Conservation (phyloP, 2,329 filamentous ascomycete species). For the Lasiodiplodia sp. region DNA sequence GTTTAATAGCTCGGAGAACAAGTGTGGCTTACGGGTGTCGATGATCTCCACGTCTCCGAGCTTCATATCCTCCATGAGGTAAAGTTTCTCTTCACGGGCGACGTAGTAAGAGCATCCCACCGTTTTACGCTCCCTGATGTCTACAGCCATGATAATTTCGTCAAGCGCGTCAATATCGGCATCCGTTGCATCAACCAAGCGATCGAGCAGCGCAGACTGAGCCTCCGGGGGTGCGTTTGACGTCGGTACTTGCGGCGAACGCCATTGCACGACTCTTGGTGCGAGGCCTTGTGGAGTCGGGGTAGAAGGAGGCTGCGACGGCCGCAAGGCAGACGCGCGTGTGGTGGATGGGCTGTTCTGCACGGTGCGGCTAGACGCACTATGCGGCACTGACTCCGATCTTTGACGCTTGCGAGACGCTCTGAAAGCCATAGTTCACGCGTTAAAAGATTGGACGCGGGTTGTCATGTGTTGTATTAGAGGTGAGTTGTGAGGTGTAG, state of each 20-base stretch:
- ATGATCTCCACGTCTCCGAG: constrained; percentile 71
- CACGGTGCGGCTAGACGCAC: neutral
- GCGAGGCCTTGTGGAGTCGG: neutral
- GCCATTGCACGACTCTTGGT: constrained; percentile 21
- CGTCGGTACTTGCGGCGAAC: constrained; percentile 31
- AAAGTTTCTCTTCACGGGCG: constrained; percentile 72
- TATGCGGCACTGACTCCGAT: neutral
- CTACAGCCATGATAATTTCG: constrained; percentile 81
- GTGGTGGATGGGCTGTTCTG: neutral
- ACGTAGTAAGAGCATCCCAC: constrained; percentile 88
- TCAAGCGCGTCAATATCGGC: constrained; percentile 58
- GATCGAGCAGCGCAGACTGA: constrained; percentile 3
- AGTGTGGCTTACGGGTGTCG: constrained; percentile 50
- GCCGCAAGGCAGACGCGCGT: neutral
- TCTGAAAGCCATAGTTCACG: constrained; percentile 3
- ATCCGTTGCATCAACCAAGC: constrained; percentile 45
- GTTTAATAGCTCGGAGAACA: neutral
- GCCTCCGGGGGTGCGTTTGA: constrained; percentile 21
- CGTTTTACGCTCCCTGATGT: constrained; percentile 72
- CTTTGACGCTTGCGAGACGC: constrained; percentile 11
- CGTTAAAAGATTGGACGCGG: neutral
- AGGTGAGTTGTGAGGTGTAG: neutral
- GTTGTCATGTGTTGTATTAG: neutral
- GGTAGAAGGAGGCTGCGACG: neutral
- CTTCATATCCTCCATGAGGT: constrained; percentile 78